A percentile compares a stretch with the other conserved stretches of the same genome.
These are phyloP conservation scores for Euphrasia arctica DNA, from an alignment of 305 asterid genomes.

Conservation along the genomic window DNA sequence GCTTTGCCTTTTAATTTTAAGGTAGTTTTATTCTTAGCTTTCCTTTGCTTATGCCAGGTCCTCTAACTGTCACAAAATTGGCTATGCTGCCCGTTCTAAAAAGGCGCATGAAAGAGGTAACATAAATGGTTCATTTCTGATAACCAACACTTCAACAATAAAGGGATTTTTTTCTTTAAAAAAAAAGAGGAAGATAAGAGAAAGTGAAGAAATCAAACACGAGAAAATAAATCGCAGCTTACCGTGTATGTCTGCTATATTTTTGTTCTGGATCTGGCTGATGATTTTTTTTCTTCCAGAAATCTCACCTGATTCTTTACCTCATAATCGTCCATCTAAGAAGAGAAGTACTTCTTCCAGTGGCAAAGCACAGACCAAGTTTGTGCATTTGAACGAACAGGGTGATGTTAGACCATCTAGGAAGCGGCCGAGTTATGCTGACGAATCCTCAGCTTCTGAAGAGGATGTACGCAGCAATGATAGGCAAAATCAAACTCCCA, in stretches of 20 bases:
- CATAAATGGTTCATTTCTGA: not conserved
- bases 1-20: conserved; percentile 14
- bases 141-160: conserved; percentile 14
- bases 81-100: conserved; percentile 79
- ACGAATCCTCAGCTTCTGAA: conserved; percentile 40
- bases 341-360: conserved; percentile 28
- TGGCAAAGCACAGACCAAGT: conserved; percentile 40
- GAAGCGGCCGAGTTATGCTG: conserved; percentile 35
- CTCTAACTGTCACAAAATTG: conserved; percentile 73
- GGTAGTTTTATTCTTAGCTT: conserved; percentile 22
- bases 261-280: conserved; percentile 23
- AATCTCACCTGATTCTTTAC: conserved; percentile 33
- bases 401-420: conserved; percentile 36
- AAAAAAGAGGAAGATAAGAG: conserved; percentile 10
- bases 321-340: conserved; percentile 31
- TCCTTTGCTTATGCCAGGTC: conserved; percentile 51
- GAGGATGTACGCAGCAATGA: conserved; percentile 53
- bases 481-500: conserved; percentile 32
- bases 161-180: not conserved
- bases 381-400: conserved; percentile 38
- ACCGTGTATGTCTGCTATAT: conserved; percentile 16
- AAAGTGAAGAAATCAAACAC: not conserved
- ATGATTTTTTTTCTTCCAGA: conserved; percentile 37
- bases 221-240: not conserved
- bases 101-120: conserved; percentile 49